Percentiles rank a stretch among this genome's conserved stretches.
These are phyloP conservation scores for Heterobasidion annosum DNA, from an alignment of 1,284 basidiomycete species.

Conservation along the genomic window DNA sequence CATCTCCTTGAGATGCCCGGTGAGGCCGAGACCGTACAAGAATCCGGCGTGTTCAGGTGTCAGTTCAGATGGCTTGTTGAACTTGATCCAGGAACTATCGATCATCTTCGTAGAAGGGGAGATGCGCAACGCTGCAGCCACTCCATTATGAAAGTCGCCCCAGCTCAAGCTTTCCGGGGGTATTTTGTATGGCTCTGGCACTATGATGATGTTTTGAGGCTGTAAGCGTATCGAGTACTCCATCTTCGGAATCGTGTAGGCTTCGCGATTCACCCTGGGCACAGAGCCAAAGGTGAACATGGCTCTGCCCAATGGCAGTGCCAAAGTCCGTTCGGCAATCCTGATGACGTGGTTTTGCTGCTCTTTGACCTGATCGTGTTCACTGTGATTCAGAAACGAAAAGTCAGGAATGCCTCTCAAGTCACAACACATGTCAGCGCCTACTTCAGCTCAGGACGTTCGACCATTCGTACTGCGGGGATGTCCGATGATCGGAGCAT, in stretches of 20 bases:
- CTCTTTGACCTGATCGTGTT: constrained; percentile 73
- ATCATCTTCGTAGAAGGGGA: constrained; percentile 70
- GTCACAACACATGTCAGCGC: constrained; percentile 14
- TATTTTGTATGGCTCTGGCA: constrained; percentile 60
- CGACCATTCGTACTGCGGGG: constrained; percentile 56
- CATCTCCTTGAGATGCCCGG: constrained; percentile 83
- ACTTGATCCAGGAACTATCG: constrained; percentile 90
- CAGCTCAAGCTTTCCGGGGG: constrained; percentile 69
- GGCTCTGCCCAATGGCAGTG: constrained; percentile 79
- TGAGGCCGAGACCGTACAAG: constrained; percentile 86
- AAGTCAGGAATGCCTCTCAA: not conserved
- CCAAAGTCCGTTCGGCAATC: constrained; percentile 78
- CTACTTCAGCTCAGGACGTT: constrained; percentile 68
- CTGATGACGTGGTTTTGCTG: constrained; percentile 74
- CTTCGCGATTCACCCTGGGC: constrained; percentile 61
- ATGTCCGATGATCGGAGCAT: constrained; percentile 76
- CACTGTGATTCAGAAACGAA: constrained; percentile 31
- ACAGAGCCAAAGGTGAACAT: constrained; percentile 83
- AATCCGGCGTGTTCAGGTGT: constrained; percentile 94
- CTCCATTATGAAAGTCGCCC: constrained; percentile 98
- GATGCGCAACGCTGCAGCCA: constrained; percentile 83
- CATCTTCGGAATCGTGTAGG: constrained; percentile 74
- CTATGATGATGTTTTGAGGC: constrained; percentile 54
- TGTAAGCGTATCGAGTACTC: constrained; percentile 72
- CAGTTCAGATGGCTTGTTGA: constrained; percentile 81